Conservation (phyloP, 805 yeast species). For the Wickerhamiella slavikovae region DNA sequence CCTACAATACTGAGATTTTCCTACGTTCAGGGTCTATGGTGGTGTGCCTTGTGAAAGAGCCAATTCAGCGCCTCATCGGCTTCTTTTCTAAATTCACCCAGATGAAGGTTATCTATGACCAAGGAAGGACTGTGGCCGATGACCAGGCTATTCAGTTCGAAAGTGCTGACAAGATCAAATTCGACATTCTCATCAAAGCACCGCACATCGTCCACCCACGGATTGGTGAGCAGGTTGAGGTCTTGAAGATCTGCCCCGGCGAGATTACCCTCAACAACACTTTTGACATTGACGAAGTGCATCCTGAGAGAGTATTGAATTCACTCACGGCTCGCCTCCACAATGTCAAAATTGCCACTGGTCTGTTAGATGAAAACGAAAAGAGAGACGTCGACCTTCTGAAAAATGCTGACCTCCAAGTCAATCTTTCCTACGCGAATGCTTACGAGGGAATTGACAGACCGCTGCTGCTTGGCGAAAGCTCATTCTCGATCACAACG, state of each 20-base stretch:
- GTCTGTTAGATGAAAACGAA: constrained; percentile 25
- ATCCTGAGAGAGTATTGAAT: constrained; percentile 19
- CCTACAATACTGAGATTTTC: constrained; percentile 33
- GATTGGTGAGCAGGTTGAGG: constrained; percentile 26
- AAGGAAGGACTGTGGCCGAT: constrained; percentile 73
- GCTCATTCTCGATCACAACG: constrained; percentile 41
- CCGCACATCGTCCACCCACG: constrained; percentile 73
- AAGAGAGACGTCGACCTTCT: constrained; percentile 37
- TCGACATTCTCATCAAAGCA: constrained; percentile 54
- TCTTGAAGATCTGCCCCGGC: constrained; percentile 56
- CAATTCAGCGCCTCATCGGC: constrained; percentile 43
- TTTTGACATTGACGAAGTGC: constrained; percentile 22
- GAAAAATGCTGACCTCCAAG: constrained; percentile 5
- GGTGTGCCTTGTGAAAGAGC: constrained; percentile 62
- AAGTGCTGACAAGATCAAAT: constrained; percentile 38
- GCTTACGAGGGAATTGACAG: constrained; percentile 12
- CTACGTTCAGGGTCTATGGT: constrained; percentile 59
- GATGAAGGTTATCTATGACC: constrained; percentile 80
- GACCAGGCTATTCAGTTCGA: constrained; percentile 53
- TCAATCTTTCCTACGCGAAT: constrained; percentile 1
- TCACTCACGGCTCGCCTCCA: constrained; percentile 47
- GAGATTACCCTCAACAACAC: constrained; percentile 53
- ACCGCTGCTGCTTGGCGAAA: constrained; percentile 32
- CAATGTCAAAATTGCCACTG: constrained; percentile 47
- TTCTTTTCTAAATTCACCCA: constrained; percentile 55